A percentile compares a stretch with the other conserved stretches of the same genome.
Evolutionary conservation across 164 flowering plant species (phyloP).

Genomic region (Liquidambar formosana): DNA sequence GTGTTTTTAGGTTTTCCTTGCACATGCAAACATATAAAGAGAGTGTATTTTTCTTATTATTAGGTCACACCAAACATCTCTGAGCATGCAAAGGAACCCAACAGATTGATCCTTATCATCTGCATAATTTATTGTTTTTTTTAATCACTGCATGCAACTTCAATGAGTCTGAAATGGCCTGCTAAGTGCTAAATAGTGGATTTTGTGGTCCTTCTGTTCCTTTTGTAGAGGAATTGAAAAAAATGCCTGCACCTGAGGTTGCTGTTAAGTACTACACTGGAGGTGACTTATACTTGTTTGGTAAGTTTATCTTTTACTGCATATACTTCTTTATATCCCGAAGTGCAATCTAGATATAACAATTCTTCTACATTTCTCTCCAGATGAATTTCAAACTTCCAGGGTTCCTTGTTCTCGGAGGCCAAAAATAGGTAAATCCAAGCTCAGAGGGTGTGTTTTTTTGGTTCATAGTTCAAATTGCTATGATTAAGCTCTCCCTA

Average conservation of each 20-base stretch:
- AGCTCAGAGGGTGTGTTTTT: not conserved
- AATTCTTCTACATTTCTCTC: constrained; percentile 7
- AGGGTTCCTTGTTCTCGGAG: constrained; percentile 76
- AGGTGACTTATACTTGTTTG: constrained; percentile 88
- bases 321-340: not conserved
- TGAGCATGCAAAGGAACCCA: not conserved
- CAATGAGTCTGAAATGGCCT: not conserved
- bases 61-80: not conserved
- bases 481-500: not conserved
- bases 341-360: not conserved
- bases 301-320: constrained; percentile 39
- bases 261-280: constrained; percentile 90
- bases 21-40: not conserved
- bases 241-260: constrained; percentile 74
- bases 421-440: constrained; percentile 72
- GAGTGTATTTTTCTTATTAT: not conserved
- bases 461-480: not conserved
- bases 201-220: not conserved
- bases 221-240: constrained; percentile 72
- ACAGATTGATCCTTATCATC: not conserved
- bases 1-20: not conserved
- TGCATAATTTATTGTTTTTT: not conserved
- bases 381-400: constrained; percentile 96
- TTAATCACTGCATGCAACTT: not conserved
- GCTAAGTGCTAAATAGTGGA: not conserved